A percentile compares a stretch with the other conserved stretches of the same genome.
These are phyloP conservation scores for Diddensiella transvaalensis DNA, from an alignment of 805 yeast species.

Conservation along the genomic window DNA sequence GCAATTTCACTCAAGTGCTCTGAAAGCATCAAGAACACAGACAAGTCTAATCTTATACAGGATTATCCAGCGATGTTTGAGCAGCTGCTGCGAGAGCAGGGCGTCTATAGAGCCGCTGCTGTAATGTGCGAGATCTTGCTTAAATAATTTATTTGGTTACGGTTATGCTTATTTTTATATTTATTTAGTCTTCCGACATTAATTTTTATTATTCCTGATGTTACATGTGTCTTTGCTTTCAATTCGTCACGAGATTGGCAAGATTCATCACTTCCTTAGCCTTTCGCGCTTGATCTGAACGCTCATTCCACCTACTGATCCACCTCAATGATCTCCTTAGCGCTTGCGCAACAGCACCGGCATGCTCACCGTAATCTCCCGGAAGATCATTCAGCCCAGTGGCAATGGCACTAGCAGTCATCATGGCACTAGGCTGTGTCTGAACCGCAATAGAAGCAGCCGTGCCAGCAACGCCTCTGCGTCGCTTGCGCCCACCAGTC, in stretches of 20 bases:
- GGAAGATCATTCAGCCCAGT: conserved; percentile 3
- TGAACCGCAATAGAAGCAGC: background rate
- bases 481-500: conserved; percentile 10
- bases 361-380: conserved; percentile 31
- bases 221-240: too few species aligned
- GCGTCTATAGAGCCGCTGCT: conserved; percentile 10
- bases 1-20: background rate
- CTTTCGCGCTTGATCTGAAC: background rate
- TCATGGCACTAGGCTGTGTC: background rate
- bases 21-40: background rate
- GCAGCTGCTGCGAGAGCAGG: conserved; percentile 9
- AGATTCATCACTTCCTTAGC: conserved; percentile 12
- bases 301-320: conserved; percentile 24
- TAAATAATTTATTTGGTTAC: background rate
- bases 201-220: too few species aligned
- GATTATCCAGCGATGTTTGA: conserved; percentile 7
- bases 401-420: background rate
- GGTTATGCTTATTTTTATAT: background rate
- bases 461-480: background rate
- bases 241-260: conserved; percentile 12
- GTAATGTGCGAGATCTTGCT: conserved; percentile 9
- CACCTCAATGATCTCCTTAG: conserved; percentile 28
- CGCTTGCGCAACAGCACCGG: conserved; percentile 21
- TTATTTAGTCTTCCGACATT: background rate
- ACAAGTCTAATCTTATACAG: conserved; percentile 2